Conservation (phyloP, 495 filamentous ascomycete species). For the Talaromyces adpressus region DNA sequence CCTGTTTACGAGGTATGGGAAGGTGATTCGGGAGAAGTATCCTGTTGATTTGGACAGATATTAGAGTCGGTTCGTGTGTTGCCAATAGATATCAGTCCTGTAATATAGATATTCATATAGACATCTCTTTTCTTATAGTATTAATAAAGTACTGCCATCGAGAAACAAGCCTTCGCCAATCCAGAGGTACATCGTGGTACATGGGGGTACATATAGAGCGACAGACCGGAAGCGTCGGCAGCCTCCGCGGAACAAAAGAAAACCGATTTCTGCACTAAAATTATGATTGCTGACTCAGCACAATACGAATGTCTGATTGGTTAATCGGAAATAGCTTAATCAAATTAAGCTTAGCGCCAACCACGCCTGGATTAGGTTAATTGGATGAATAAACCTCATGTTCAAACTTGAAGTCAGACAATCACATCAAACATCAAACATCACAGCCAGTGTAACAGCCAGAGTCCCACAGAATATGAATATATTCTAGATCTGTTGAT, state of each 20-base stretch:
- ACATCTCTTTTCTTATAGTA: not conserved
- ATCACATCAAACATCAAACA: not conserved
- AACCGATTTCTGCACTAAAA: not conserved
- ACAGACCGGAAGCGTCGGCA: not conserved
- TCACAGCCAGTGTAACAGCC: not conserved
- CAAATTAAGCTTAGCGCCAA: not conserved
- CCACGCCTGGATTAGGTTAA: not conserved
- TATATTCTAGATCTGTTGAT: not conserved
- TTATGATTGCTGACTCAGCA: not conserved
- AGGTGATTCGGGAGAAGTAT: slow-evolving; percentile 22
- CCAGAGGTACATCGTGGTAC: no score
- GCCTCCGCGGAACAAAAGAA: not conserved
- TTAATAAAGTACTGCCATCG: no score
- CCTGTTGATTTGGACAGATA: slow-evolving; percentile 14
- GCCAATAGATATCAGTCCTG: not conserved
- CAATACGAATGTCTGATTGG: not conserved
- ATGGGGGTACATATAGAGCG: not conserved
- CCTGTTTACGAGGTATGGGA: slow-evolving; percentile 23
- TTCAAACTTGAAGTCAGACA: not conserved
- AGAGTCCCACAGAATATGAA: not conserved
- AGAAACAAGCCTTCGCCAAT: no score
- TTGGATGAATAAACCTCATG: not conserved
- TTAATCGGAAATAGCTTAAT: not conserved
- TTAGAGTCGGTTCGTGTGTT: not conserved
- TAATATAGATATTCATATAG: not conserved